Percentiles rank a stretch among this genome's conserved stretches.
Conservation (phyloP, 306 rosid species). For the Cicer cuneatum region DNA sequence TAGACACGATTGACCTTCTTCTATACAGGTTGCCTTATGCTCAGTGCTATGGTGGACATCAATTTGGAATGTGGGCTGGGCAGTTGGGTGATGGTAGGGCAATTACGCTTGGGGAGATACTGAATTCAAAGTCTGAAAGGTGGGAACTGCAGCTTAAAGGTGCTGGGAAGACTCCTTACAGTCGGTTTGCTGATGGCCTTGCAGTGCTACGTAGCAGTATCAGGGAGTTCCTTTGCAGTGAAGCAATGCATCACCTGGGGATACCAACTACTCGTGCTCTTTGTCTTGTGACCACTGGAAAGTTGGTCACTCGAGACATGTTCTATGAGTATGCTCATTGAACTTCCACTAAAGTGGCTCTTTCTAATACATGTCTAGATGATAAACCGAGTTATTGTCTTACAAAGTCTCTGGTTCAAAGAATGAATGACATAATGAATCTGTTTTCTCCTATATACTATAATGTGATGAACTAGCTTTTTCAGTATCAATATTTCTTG, state of each 20-base stretch:
- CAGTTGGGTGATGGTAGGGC: conserved; percentile 99
- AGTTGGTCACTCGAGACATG: conserved; percentile 87
- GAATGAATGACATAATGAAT: conserved; percentile 11
- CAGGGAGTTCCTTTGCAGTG: conserved; percentile 98
- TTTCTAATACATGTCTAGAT: conserved; percentile 12
- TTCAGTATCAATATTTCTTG: conserved; percentile 31
- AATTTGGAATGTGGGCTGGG: conserved; percentile 99
- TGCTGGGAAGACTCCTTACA: conserved; percentile 96
- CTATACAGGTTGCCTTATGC: conserved; percentile 83
- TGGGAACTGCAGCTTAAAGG: conserved; percentile 99
- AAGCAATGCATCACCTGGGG: conserved; percentile 94
- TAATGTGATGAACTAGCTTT: background rate
- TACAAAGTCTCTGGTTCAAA: conserved; percentile 28
- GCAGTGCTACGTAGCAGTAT: conserved; percentile 98
- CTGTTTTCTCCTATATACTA: conserved; percentile 16
- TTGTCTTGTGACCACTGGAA: conserved; percentile 89
- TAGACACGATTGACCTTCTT: conserved; percentile 30
- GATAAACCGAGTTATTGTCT: conserved; percentile 13
- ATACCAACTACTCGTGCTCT: conserved; percentile 97
- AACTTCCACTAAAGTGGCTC: conserved; percentile 22
- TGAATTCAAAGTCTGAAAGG: conserved; percentile 80
- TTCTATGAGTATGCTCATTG: conserved; percentile 81
- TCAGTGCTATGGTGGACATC: conserved; percentile 99
- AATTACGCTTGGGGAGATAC: conserved; percentile 88
- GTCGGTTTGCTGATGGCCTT: conserved; percentile 97